These are phyloP conservation scores for Kodamaea nitidulidarum DNA, from an alignment of 805 yeast genomes.

Conservation along the genomic window DNA sequence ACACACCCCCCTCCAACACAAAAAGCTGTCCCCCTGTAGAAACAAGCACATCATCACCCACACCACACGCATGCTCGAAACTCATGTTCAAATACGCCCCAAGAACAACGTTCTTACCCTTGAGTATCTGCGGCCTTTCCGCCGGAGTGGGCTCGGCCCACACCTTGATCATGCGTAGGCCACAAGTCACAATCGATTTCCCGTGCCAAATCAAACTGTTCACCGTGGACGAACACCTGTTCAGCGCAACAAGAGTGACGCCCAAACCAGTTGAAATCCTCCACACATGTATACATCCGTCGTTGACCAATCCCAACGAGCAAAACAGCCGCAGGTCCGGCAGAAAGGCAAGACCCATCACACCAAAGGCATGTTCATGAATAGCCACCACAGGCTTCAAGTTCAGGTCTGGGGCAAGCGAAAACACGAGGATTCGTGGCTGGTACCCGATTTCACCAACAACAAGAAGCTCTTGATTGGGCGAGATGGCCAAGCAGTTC, in stretches of 20 bases:
- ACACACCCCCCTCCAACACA: too few species aligned
- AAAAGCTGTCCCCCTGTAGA: background rate
- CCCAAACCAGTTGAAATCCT: slow-evolving; percentile 19
- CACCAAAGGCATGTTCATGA: slow-evolving; percentile 64
- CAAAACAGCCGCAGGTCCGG: slow-evolving; percentile 53
- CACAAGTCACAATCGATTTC: slow-evolving; percentile 49
- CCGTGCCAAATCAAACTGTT: slow-evolving; percentile 56
- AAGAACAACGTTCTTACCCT: slow-evolving; percentile 58
- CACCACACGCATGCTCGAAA: slow-evolving; percentile 38
- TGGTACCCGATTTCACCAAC: slow-evolving; percentile 70
- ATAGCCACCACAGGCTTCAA: slow-evolving; percentile 50
- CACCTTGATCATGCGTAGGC: slow-evolving; percentile 56
- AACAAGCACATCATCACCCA: background rate
- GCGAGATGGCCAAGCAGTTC: slow-evolving; percentile 55
- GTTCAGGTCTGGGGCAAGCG: slow-evolving; percentile 48
- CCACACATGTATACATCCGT: slow-evolving; percentile 68
- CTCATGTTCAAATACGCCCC: slow-evolving; percentile 47
- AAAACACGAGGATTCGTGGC: slow-evolving; percentile 60
- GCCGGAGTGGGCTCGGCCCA: slow-evolving; percentile 42
- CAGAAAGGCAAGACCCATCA: slow-evolving; percentile 52
- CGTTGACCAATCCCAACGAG: slow-evolving; percentile 64
- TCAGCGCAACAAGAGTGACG: slow-evolving; percentile 43
- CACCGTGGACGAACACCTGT: slow-evolving; percentile 59
- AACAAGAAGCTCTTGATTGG: slow-evolving; percentile 52
- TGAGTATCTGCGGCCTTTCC: slow-evolving; percentile 20